Evolutionary conservation across 2,329 filamentous ascomycete species (phyloP).

Genomic region (Mariannaea sp.): DNA sequence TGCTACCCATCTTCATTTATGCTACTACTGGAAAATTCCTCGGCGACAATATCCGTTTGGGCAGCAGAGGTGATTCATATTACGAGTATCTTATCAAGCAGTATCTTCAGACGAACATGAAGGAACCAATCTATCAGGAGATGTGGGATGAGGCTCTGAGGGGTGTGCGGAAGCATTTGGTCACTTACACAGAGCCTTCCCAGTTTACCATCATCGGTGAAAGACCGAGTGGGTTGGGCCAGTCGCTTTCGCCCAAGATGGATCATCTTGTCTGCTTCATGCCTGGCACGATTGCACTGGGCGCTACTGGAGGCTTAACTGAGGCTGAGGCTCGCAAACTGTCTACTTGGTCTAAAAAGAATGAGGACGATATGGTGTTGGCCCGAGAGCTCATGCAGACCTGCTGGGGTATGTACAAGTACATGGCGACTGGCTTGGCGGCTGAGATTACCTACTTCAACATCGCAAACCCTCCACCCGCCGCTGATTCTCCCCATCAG

Average conservation of each 20-base stretch:
- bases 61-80: conserved; percentile 94
- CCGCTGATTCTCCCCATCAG: conserved; percentile 56
- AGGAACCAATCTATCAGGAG: conserved; percentile 84
- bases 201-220: conserved; percentile 91
- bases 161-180: conserved; percentile 87
- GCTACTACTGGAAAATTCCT: conserved; percentile 78
- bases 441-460: conserved; percentile 94
- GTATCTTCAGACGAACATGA: conserved; percentile 87
- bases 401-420: conserved; percentile 97
- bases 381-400: conserved; percentile 93
- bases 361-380: conserved; percentile 86
- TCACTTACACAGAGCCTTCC: conserved; percentile 82
- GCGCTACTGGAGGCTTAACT: conserved; percentile 77
- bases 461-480: conserved; percentile 68
- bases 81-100: conserved; percentile 99
- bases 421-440: conserved; percentile 87
- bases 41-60: conserved; percentile 85
- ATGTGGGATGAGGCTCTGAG: conserved; percentile 89
- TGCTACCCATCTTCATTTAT: conserved; percentile 91
- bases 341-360: conserved; percentile 73
- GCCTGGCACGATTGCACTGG: conserved; percentile 92
- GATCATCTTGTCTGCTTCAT: conserved; percentile 98
- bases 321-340: conserved; percentile 76
- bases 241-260: conserved; percentile 82
- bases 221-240: conserved; percentile 72